Evolutionary conservation across 2,329 filamentous ascomycete species (phyloP), one percentile per base, ranked within the genome.

Genomic region (Colletotrichum euphorbiae): DNA sequence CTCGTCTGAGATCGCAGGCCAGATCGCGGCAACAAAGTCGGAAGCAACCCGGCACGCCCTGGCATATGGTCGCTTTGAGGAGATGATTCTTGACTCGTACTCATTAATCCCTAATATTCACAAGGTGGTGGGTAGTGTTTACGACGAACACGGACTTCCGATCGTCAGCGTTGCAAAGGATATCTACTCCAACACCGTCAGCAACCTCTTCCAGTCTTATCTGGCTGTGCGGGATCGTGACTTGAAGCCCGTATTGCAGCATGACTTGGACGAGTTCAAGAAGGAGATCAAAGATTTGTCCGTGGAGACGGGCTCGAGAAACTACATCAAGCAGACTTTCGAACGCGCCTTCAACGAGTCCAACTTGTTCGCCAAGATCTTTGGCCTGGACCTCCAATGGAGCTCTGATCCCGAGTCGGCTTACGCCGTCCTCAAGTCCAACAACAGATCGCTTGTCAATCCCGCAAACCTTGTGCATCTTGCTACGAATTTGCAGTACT

Each of bases 31-130:
- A 4, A 88, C 86, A 0, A 83, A 87, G 70, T 89, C 87, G 1
- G 86, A 88, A 67, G 86, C 87, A 1, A 86, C 88, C 8, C 82
- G 85, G 9, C 85, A 89, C 72, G 87, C 87, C 7, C 80, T 90
- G 31, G 85, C 85, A 0, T 89, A 89, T 63, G 87, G 86, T 6
- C 85, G 87, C 3, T 89, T 87, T 48, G 84, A 87, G 62, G 86
- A 89, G 72, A 83, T 87, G 79, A 78, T 89, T 17, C 76, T 85
- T 2, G 86, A 88, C 33, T 85, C 85, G 2, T 87, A 87, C 73
- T 82, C 83, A 3, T 73, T 89, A 28, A 78, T 89, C 5, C 83
- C 84, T 0, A 89, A 89, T 69, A 79, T 88, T 12, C 86, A 87
- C 69, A 81, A 80, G 59, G 81, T 87, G 8, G 77, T 86, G 6